A percentile compares a stretch with the other conserved stretches of the same genome.
These are phyloP conservation scores for Acanthochlamys bracteata DNA, from an alignment of 106 monocot genomes.

Conservation along the genomic window DNA sequence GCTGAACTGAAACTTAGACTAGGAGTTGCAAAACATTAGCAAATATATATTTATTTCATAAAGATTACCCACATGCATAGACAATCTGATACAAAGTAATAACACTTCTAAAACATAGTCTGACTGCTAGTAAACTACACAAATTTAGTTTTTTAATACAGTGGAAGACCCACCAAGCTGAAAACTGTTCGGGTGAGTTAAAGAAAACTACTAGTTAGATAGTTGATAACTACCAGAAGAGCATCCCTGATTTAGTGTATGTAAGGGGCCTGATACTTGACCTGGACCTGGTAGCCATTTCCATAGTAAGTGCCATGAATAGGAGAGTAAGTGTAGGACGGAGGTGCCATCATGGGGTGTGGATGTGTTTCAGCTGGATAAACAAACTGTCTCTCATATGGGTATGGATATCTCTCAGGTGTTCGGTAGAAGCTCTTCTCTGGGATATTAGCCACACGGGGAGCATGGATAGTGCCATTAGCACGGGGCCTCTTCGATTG, in stretches of 20 bases:
- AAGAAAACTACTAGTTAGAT: slow-evolving; percentile 28
- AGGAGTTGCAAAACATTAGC: neutral
- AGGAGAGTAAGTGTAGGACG: slow-evolving; percentile 47
- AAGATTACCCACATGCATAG: neutral
- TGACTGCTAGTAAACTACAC: slow-evolving; percentile 5
- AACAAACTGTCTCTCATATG: slow-evolving; percentile 56
- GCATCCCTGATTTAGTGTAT: slow-evolving; percentile 50
- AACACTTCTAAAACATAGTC: slow-evolving; percentile 2
- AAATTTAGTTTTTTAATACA: slow-evolving; percentile 25
- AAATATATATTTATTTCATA: slow-evolving; percentile 3
- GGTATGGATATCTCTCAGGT: slow-evolving; percentile 53
- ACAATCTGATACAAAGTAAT: neutral
- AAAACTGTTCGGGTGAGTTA: slow-evolving; percentile 7
- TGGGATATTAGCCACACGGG: slow-evolving; percentile 25
- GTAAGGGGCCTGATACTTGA: slow-evolving; percentile 64
- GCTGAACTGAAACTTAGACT: too few relatives aligned
- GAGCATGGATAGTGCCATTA: slow-evolving; percentile 29
- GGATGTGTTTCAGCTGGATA: slow-evolving; percentile 47
- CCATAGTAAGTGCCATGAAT: slow-evolving; percentile 58
- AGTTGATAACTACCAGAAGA: slow-evolving; percentile 17
- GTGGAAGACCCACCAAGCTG: slow-evolving; percentile 6
- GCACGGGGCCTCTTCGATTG: slow-evolving; percentile 85
- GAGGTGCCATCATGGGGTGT: slow-evolving; percentile 20
- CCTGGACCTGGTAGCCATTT: slow-evolving; percentile 66
- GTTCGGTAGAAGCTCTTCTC: slow-evolving; percentile 72